Conservation (phyloP, 768 basidiomycete genomes). For the Hericium erinaceus region DNA sequence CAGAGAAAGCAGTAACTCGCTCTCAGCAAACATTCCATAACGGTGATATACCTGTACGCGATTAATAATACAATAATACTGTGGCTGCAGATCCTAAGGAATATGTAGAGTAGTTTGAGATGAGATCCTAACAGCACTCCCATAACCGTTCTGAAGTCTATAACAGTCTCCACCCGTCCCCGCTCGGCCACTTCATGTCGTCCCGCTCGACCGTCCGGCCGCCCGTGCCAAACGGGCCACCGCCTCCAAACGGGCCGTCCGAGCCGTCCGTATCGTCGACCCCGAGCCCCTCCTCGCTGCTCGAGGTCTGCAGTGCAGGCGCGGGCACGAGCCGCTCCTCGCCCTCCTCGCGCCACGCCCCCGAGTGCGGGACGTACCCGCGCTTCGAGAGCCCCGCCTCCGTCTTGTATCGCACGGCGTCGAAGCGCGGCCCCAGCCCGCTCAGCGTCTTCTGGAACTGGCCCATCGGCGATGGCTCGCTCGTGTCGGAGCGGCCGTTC, state of each 20-base stretch:
- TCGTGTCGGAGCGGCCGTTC: constrained; percentile 2
- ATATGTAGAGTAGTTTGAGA: not conserved
- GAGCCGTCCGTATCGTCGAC: constrained; percentile 13
- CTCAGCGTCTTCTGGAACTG: constrained; percentile 36
- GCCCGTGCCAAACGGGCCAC: not conserved
- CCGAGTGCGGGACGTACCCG: constrained; percentile 33
- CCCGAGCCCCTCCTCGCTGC: constrained; percentile 12
- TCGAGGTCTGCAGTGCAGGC: constrained; percentile 23
- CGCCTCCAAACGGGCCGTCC: constrained; percentile 1
- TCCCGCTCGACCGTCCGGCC: constrained; percentile 32
- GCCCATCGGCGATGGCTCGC: constrained; percentile 25
- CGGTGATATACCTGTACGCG: not conserved
- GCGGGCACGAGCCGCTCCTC: constrained; percentile 30
- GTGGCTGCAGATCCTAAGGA: not conserved
- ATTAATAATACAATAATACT: not conserved
- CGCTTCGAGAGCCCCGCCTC: constrained; percentile 57
- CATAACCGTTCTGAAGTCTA: not conserved
- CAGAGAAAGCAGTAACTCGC: too few relatives aligned
- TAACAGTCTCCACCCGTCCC: constrained; percentile 45
- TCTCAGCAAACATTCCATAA: not conserved
- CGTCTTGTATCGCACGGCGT: constrained; percentile 60
- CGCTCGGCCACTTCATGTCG: constrained; percentile 52
- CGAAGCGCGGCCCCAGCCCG: constrained; percentile 33
- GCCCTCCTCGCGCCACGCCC: constrained; percentile 29
- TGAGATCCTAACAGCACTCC: not conserved